Evolutionary conservation across 208 protist genomes (phyloP).

Genomic region (Acanthamoeba castellanii): DNA sequence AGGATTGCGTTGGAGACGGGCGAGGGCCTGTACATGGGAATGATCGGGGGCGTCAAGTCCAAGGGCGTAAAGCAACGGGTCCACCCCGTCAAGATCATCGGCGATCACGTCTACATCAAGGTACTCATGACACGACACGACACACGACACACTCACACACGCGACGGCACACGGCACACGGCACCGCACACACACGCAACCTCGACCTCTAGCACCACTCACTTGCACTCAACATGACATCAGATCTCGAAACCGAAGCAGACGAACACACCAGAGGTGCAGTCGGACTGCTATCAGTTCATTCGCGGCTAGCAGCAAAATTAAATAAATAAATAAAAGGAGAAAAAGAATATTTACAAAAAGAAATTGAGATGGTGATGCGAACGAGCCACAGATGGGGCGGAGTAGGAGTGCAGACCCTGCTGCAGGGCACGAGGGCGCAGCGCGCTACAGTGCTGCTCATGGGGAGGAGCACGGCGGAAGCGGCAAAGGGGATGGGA

Average conservation of each 20-base stretch:
- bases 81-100: slow-evolving; percentile 14
- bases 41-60: slow-evolving; percentile 50
- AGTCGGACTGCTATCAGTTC: slow-evolving; percentile 43
- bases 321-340: neutral
- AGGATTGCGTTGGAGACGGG: slow-evolving; percentile 20
- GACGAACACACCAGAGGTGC: neutral
- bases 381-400: neutral
- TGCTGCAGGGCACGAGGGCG: neutral
- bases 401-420: neutral
- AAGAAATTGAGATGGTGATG: neutral
- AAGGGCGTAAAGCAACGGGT: slow-evolving; percentile 57
- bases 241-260: slow-evolving; percentile 44
- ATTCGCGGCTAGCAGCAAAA: neutral
- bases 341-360: neutral
- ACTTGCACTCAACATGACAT: neutral
- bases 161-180: neutral
- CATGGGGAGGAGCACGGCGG: no score
- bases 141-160: neutral
- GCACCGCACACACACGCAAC: no score
- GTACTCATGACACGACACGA: neutral
- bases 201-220: no score
- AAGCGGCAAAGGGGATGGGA: no score
- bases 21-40: slow-evolving; percentile 55
- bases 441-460: neutral
- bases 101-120: slow-evolving; percentile 15